Base-by-base conservation (phyloP, 164 flowering plant species). In the Chloranthus sessilifolius region DNA sequence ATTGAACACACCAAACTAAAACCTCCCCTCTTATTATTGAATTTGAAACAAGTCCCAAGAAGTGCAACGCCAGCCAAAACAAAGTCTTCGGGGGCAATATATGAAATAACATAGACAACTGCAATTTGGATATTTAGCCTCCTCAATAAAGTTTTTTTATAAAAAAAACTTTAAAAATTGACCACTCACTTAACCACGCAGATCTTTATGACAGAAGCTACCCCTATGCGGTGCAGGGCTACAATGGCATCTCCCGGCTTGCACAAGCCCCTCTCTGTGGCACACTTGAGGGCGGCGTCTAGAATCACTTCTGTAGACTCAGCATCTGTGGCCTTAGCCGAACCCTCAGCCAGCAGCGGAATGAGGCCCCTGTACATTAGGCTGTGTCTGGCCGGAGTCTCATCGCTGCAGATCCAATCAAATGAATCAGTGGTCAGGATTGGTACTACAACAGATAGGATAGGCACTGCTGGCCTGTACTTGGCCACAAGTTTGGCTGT, bases 401-500 rank as follows among this genome's bases (percentile, higher is more conserved):
- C 95, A 50, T 86, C 90, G 26, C 90, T 86, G 74, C 76, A 70
- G 25, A 64, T 68, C 95, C 95, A 86, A 46, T 81, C 90, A 49
- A 83, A 86, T 0, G 82, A 75, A 54, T 86, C 95, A 0, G 86
- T 82, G 0, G 86, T 81, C 63, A 86, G 41, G 23, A 77, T 81
- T 0, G 95, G 95, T 24, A 86, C 95, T 14, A 86, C 90, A 19
- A 86, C 95, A 0, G 90, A 83, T 3, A 86, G 70, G 56, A 86
- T 77, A 16, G 95, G 95, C 16, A 86, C 88, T 0, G 82, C 86
- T 23, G 95, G 95, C 56, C 90, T 67, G 74, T 86, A 86, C 69
- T 86, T 86, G 50, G 95, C 95, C 6, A 86, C 90, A 59, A 86
- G 56, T 61, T 81, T 86, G 40, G 95, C 90, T 1, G 95, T 83